Evolutionary conservation across 2,329 filamentous ascomycete species (phyloP).

Genomic region (Fusarium succisae): DNA sequence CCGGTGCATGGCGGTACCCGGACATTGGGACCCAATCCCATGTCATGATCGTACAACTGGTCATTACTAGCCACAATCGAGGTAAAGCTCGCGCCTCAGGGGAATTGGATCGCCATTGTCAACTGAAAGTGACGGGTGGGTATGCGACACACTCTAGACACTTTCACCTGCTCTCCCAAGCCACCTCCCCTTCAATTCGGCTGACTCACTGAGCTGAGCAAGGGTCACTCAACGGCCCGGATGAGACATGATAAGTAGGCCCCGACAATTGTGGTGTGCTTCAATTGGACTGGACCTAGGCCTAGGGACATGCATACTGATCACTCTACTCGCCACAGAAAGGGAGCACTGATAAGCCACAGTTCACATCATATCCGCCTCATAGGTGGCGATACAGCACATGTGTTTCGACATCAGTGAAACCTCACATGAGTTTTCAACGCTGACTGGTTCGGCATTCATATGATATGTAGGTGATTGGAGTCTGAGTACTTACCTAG

Average conservation of each 20-base stretch:
- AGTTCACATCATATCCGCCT: conserved; percentile 5
- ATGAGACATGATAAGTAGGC: conserved; percentile 16
- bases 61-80: conserved; percentile 40
- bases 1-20: conserved; percentile 5
- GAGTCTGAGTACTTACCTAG: background rate
- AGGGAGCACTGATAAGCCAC: conserved; percentile 32
- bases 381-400: conserved; percentile 25
- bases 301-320: background rate
- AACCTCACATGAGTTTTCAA: background rate
- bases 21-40: background rate
- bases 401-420: background rate
- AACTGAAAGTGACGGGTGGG: conserved; percentile 20
- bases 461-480: background rate
- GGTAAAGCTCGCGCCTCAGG: conserved; percentile 34
- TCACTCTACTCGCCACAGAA: conserved; percentile 19
- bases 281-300: background rate
- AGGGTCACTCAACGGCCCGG: conserved; percentile 38
- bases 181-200: conserved; percentile 16
- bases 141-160: conserved; percentile 4
- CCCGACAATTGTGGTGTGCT: conserved; percentile 27
- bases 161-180: background rate
- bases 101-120: conserved; percentile 1
- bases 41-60: conserved; percentile 23
- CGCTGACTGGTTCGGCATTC: conserved; percentile 29
- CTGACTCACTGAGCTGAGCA: conserved; percentile 37